A percentile compares a stretch with the other conserved stretches of the same genome.
Conservation (phyloP, 2,329 filamentous ascomycete species). For the Xylaria sp. region DNA sequence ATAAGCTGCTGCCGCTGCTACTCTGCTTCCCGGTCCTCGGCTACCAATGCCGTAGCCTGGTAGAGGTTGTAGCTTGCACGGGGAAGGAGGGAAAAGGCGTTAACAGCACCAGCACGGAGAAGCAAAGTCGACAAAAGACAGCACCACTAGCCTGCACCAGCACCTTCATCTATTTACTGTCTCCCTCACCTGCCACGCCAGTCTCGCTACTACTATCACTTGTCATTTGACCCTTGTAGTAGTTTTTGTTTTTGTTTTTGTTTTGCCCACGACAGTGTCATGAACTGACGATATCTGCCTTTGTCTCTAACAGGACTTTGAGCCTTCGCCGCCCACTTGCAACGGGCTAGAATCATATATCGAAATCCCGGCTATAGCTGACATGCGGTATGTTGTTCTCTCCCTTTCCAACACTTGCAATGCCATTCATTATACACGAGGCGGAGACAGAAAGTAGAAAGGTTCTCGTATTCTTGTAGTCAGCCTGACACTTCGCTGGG, state of each 20-base stretch:
- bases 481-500: not conserved
- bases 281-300: conserved; percentile 50
- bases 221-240: conserved; percentile 29
- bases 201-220: conserved; percentile 21
- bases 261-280: conserved; percentile 35
- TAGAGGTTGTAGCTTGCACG: conserved; percentile 43
- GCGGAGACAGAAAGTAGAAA: conserved; percentile 9
- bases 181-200: conserved; percentile 35
- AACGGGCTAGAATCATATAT: conserved; percentile 63
- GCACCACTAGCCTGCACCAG: conserved; percentile 22
- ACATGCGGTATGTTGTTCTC: conserved; percentile 63
- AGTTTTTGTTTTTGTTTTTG: conserved; percentile 17
- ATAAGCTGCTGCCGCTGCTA: conserved; percentile 35
- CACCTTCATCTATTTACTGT: conserved; percentile 32
- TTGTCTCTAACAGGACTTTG: conserved; percentile 62
- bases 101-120: conserved; percentile 13
- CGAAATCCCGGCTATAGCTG: conserved; percentile 61
- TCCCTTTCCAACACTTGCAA: conserved; percentile 2
- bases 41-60: conserved; percentile 47
- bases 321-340: conserved; percentile 61
- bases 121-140: conserved; percentile 15
- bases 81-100: conserved; percentile 28
- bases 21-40: conserved; percentile 39
- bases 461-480: conserved; percentile 10
- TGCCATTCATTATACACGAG: conserved; percentile 7